A percentile compares a stretch with the other conserved stretches of the same genome.
phyloP scores from a whole-genome alignment of 805 yeast species.

The Zygoascus flipseniorum region DNA sequence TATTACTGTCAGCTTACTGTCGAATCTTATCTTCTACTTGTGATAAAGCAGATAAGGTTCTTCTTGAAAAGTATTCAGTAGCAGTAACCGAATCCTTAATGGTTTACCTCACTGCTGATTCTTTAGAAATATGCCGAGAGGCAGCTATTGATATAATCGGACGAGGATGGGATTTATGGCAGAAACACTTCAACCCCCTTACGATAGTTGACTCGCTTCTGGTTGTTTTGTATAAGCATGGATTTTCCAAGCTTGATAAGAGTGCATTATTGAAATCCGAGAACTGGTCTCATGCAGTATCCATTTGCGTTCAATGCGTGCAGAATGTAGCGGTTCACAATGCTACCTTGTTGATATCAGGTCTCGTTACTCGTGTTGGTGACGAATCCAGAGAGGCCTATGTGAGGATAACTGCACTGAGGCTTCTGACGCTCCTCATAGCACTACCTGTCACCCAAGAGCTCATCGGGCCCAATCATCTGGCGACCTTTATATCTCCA shows the following conservation, averaged over 20 bases:
- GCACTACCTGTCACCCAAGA: conserved; percentile 1
- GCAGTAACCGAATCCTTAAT: conserved; percentile 14
- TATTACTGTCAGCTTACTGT: conserved; percentile 4
- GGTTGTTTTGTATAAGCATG: conserved; percentile 9
- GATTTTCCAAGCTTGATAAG: conserved; percentile 6
- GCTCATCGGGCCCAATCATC: conserved; percentile 6
- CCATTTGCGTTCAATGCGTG: conserved; percentile 11
- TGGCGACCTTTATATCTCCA: conserved; percentile 14
- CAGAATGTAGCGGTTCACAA: conserved; percentile 15
- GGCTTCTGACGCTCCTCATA: conserved; percentile 13
- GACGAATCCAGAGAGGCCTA: conserved; percentile 5
- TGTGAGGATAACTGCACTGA: conserved; percentile 13
- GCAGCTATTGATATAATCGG: conserved; percentile 18
- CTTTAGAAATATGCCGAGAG: conserved; percentile 10
- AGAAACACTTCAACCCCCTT: conserved; percentile 18
- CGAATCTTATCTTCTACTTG: not conserved
- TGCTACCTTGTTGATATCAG: conserved; percentile 15
- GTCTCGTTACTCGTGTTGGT: conserved; percentile 12
- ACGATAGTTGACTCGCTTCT: conserved; percentile 13
- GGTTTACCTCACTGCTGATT: conserved; percentile 9
- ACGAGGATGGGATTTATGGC: conserved; percentile 18
- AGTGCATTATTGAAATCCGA: not conserved
- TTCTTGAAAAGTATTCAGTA: conserved; percentile 1
- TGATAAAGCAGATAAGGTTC: not conserved
- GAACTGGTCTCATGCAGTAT: not conserved